These are phyloP conservation scores for Straminergon stramineum DNA, from an alignment of 225 moss, liverwort and hornwort species.

Conservation along the genomic window DNA sequence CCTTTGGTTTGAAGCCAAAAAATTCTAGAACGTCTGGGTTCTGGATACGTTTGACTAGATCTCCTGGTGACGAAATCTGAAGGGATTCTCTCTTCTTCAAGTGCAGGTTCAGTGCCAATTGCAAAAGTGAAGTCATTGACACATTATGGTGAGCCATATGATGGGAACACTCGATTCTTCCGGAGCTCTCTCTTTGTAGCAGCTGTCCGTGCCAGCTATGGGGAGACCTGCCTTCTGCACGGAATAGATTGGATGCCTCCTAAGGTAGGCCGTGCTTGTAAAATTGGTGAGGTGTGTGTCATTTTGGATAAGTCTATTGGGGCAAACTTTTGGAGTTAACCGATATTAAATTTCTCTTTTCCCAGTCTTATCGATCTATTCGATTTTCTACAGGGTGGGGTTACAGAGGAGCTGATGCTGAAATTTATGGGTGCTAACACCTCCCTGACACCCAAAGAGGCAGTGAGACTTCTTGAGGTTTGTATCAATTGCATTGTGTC, in stretches of 20 bases:
- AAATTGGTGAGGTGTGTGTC: neutral
- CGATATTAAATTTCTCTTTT: neutral
- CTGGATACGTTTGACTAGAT: neutral
- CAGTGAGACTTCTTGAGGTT: slow-evolving; percentile 82
- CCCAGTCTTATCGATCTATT: neutral
- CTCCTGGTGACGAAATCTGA: neutral
- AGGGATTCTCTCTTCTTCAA: neutral
- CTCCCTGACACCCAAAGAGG: slow-evolving; percentile 53
- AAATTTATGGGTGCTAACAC: slow-evolving; percentile 65
- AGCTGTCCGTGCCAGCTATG: slow-evolving; percentile 92
- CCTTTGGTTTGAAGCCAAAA: neutral
- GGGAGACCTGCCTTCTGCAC: slow-evolving; percentile 81
- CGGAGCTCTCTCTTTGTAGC: slow-evolving; percentile 91
- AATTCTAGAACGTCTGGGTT: neutral
- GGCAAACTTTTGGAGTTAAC: neutral
- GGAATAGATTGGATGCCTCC: slow-evolving; percentile 95
- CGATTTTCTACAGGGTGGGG: slow-evolving; percentile 42
- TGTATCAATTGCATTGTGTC: neutral
- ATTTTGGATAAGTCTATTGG: neutral
- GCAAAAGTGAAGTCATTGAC: slow-evolving; percentile 82
- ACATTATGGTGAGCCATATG: slow-evolving; percentile 96
- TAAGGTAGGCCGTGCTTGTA: slow-evolving; percentile 36
- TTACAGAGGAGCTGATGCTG: slow-evolving; percentile 79
- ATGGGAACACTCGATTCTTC: slow-evolving; percentile 93
- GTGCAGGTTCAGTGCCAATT: slow-evolving; percentile 49